Percentiles rank a stretch among this genome's conserved stretches.
These are phyloP conservation scores for Chalaropsis ovoidea DNA, from an alignment of 2,329 filamentous ascomycete species.

Conservation along the genomic window DNA sequence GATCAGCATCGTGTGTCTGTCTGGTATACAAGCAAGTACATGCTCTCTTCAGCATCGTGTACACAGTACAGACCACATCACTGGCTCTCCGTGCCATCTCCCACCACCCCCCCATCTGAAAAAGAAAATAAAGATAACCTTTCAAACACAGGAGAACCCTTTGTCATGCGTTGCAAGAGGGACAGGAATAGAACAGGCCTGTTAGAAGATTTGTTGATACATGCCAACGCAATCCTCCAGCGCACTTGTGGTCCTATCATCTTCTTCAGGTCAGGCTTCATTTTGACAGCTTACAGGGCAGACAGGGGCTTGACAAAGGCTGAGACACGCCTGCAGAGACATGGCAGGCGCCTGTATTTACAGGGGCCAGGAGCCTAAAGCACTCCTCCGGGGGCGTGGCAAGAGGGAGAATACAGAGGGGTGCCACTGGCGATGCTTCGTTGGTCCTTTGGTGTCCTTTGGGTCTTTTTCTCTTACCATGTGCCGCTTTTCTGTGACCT, in stretches of 20 bases:
- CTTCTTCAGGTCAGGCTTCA: not conserved
- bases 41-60: no score
- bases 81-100: no score
- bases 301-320: not conserved
- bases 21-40: no score
- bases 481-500: slow-evolving; percentile 14
- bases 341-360: not conserved
- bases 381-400: no score
- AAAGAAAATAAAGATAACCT: no score
- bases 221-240: not conserved
- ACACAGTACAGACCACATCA: no score
- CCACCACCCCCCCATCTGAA: no score
- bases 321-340: no score
- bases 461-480: slow-evolving; percentile 7
- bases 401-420: no score
- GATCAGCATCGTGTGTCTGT: no score
- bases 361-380: not conserved
- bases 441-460: not conserved
- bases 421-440: not conserved
- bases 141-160: not conserved
- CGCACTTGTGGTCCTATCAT: not conserved
- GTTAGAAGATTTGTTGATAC: not conserved
- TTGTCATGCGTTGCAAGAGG: not conserved
- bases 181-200: not conserved
- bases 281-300: no score